These are phyloP conservation scores for Aspergillus chevalieri DNA, from an alignment of 2,329 filamentous ascomycete genomes.

Conservation along the genomic window DNA sequence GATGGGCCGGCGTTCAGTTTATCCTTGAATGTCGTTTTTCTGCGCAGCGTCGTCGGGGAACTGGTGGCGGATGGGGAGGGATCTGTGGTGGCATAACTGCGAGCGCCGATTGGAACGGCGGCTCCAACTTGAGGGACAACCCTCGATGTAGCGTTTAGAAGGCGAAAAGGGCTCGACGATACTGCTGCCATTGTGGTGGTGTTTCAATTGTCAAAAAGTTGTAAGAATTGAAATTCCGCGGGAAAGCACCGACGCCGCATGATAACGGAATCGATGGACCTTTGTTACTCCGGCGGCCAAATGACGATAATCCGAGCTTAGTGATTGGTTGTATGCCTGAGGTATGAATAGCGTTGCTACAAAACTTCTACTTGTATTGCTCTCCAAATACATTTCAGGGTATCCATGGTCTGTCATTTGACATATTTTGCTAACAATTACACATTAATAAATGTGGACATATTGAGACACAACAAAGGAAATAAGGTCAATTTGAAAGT, in stretches of 20 bases:
- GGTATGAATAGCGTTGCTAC: background rate
- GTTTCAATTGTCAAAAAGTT: constrained; percentile 4
- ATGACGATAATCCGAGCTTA: background rate
- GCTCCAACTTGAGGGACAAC: constrained; percentile 11
- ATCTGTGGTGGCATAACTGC: constrained; percentile 37
- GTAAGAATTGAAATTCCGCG: constrained; percentile 22
- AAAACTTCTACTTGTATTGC: background rate
- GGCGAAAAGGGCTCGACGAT: constrained; percentile 26
- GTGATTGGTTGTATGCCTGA: background rate
- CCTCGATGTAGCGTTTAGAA: constrained; percentile 24
- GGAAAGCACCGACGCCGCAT: constrained; percentile 16
- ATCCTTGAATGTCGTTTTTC: constrained; percentile 54
- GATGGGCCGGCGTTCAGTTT: constrained; percentile 60
- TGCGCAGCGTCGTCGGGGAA: constrained; percentile 50
- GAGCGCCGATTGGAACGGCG: constrained; percentile 15
- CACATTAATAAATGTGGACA: too few species aligned
- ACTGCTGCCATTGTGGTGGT: constrained; percentile 25
- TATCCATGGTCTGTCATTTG: background rate
- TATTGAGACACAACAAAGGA: background rate
- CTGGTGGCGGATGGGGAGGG: constrained; percentile 27
- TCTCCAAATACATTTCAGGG: background rate
- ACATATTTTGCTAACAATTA: too few species aligned
- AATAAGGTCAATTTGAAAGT: background rate
- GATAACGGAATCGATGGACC: constrained; percentile 3
- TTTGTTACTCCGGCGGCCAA: constrained; percentile 3